Evolutionary conservation across 805 yeast species (phyloP), one percentile per base, ranked within the genome.

Genomic region (Hanseniaspora hatyaiensis): DNA sequence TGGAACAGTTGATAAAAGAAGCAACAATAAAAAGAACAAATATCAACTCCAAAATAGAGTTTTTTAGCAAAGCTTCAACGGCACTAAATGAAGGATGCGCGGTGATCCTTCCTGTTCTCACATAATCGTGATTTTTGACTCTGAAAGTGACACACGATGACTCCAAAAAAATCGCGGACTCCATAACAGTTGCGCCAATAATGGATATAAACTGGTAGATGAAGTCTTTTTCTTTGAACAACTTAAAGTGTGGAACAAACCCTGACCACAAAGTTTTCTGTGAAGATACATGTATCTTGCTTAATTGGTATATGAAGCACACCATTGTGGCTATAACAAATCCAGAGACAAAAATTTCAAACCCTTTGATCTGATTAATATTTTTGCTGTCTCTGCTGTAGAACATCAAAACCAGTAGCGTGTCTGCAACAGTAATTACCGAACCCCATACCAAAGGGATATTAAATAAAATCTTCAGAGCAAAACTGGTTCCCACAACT

Each of bases 141-240:
- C 95, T 70, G 19, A 94, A 85, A 62, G 86, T 94, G 8, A 85
- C 95, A 49, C 85, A 68, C 12, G 87, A 94, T 0, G 89, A 80
- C 0, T 95, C 96, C 47, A 86, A 67, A 59, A 83, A 86, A 39
- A 86, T 67, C 2, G 88, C 79, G 60, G 86, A 95, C 4, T 95
- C 95, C 95, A 86, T 86, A 20, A 86, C 95, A 0, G 95, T 86
- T 12, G 95, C 95, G 50, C 95, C 96, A 40, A 86, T 69, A 51
- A 86, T 82, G 9, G 94, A 92, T 52, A 86, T 72, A 22, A 88
- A 78, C 34, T 81, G 66, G 56, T 79, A 83, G 38, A 83, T 66
- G 59, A 75, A 62, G 19, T 65, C 64, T 9, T 54, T 52, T 0
- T 74, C 68, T 47, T 72, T 65, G 28, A 77, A 66, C 60, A 75